Base-by-base conservation (phyloP, 371 early-diverging fungal species). In the Chytridium lagenaria region DNA sequence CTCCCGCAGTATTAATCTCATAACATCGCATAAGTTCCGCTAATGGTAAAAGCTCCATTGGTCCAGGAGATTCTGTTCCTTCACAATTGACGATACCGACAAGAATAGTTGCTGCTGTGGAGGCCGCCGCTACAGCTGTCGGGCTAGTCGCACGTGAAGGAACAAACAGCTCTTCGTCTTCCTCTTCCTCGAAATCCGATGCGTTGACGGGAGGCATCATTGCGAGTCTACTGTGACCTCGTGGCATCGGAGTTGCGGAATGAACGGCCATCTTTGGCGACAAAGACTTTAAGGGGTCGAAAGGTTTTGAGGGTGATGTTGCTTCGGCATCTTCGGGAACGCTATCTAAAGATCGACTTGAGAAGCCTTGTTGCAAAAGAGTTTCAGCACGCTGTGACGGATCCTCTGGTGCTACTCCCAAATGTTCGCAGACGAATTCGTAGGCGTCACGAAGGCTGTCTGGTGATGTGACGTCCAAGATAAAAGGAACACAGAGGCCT, bases 21-120 rank as follows among this genome's bases (percentile, higher is more conserved):
- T 77, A 77, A 30, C 50, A 40, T 2, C 69, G 22, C 55, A 70
- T 70, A 26, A 80, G 36, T 52, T 80, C 80, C 1, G 23, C 38
- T 30, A 67, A 31, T 12, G 78, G 69, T 0, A 77, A 39, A 16
- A 70, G 28, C 63, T 82, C 80, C 22, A 80, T 23, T n/a, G 80
- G 80, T 12, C 74, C 77, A 7, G 72, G 69, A 12, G 68, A 69
- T 26, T 71, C 70, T 12, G 75, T 69, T 5, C 76, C 77, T 2
- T 75, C 80, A 26, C 72, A 71, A 55, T 83, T 83, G 28, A 83
- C 70, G 51, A 83, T 59, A 22, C 80, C 83, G 44, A 78, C 73
- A 55, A 83, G 61, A 37, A 76, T 28, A 22, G 7, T 26, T 7
- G 15, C 57, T 1, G 34, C 72, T 23, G 10, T 49, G 28, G 38